These are phyloP conservation scores for Tilletia horrida DNA, from an alignment of 1,284 basidiomycete genomes.

Conservation along the genomic window DNA sequence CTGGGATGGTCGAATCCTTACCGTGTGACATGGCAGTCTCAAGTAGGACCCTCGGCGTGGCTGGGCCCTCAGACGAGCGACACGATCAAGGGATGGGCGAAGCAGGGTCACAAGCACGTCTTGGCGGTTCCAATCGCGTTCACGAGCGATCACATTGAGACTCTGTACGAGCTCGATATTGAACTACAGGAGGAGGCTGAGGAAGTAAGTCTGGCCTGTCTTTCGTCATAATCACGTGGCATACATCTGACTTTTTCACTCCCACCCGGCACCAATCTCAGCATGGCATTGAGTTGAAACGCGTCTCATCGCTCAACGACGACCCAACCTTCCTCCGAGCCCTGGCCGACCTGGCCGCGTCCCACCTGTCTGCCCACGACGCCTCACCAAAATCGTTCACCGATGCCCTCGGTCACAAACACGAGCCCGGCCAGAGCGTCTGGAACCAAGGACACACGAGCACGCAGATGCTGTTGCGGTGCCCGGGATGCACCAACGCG, in stretches of 20 bases:
- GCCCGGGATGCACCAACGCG: slow-evolving; percentile 86
- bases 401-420: slow-evolving; percentile 23
- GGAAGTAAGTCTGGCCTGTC: slow-evolving; percentile 63
- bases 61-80: slow-evolving; percentile 95
- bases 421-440: slow-evolving; percentile 31
- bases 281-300: slow-evolving; percentile 84
- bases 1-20: slow-evolving; percentile 59
- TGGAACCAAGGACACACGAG: slow-evolving; percentile 60
- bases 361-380: slow-evolving; percentile 64
- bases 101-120: slow-evolving; percentile 79
- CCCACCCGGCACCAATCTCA: slow-evolving; percentile 52
- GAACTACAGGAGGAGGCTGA: slow-evolving; percentile 88
- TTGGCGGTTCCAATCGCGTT: slow-evolving; percentile 94
- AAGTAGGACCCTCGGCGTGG: slow-evolving; percentile 96
- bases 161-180: slow-evolving; percentile 90
- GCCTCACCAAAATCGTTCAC: slow-evolving; percentile 21
- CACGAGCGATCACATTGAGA: slow-evolving; percentile 98
- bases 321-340: slow-evolving; percentile 98
- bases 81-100: slow-evolving; percentile 85
- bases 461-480: slow-evolving; percentile 79
- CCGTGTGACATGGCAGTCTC: slow-evolving; percentile 94
- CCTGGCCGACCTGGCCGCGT: slow-evolving; percentile 83
- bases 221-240: not conserved
- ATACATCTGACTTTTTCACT: slow-evolving; percentile 20
- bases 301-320: slow-evolving; percentile 93